Evolutionary conservation across 75 land plant species (phyloP).

Genomic region (Sequoiadendron giganteum): DNA sequence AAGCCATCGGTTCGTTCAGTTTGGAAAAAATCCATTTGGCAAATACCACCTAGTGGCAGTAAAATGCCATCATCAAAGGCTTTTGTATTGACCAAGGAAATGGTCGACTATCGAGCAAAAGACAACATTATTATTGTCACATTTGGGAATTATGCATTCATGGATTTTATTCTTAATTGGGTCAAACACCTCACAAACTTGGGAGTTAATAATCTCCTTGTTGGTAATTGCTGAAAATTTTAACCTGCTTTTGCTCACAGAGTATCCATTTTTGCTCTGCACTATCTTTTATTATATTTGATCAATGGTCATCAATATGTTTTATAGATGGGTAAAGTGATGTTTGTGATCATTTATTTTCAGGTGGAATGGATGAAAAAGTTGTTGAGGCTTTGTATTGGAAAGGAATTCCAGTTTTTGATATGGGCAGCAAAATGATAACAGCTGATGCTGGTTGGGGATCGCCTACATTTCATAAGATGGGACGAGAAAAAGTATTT

Average conservation of each 20-base stretch:
- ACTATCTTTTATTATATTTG: not conserved
- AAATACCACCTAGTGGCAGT: constrained; percentile 47
- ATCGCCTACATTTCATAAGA: constrained; percentile 90
- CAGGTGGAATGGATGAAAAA: constrained; percentile 96
- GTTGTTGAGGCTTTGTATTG: constrained; percentile 82
- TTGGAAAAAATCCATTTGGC: constrained; percentile 67
- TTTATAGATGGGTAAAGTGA: not conserved
- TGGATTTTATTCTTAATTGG: constrained; percentile 97
- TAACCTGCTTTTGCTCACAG: not conserved
- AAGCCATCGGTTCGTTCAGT: constrained; percentile 15
- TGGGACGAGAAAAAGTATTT: constrained; percentile 97
- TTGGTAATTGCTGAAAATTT: constrained; percentile 51
- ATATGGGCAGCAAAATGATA: constrained; percentile 93
- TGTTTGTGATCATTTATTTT: not conserved
- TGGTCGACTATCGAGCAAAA: constrained; percentile 70
- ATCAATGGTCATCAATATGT: constrained; percentile 1
- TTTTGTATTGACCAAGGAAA: constrained; percentile 63
- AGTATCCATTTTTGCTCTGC: not conserved
- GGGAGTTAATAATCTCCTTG: constrained; percentile 74
- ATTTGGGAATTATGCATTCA: constrained; percentile 94
- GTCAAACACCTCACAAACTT: constrained; percentile 87
- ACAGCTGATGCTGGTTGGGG: constrained; percentile 98
- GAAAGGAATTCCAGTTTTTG: constrained; percentile 97
- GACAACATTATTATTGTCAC: constrained; percentile 88
- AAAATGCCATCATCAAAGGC: constrained; percentile 66